Evolutionary conservation across 75 land plant species (phyloP), one percentile per base, ranked within the genome.

Genomic region (Cryptomeria japonica): DNA sequence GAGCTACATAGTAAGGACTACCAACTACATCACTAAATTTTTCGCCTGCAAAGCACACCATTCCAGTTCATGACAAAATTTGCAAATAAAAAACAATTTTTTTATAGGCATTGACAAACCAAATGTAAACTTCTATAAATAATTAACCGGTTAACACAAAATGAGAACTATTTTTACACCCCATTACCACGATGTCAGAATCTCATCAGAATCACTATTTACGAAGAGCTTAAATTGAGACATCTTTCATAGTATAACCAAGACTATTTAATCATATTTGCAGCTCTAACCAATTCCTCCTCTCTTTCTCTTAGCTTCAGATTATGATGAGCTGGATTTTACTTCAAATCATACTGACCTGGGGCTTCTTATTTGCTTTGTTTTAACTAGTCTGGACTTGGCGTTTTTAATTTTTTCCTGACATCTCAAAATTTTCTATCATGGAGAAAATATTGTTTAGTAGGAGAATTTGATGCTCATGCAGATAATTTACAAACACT

Each of bases 1-100:
- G 96, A 28, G 96, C 96, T 53, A 95, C 95, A 85, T 95, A 94
- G 72, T 95, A 95, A 12, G 96, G 95, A 79, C 96, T 95, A 16
- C 96, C 96, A 41, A 95, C 95, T 3, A 95, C 96, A 82, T 95
- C 96, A 55, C 49, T 87, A 55, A 94, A 90, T 58, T 18, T 75
- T 39, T 95, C 91, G 15, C 94, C 96, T 94, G 91, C 39, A 86
- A 89, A 58, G 68, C 15, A 86, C 32, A 44, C 34, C 85, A 78
- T 32, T n/a, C 8, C 70, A 16, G 37, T 36, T 37, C 78, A 39
- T 75, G 15, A 36, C 77, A 75, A 32, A 75, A 75, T 11, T 75
- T 75, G 77, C 15, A 75, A 75, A 75, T 13, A 1, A 22, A 64
- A 64, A 75, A 32, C 37, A 34, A 34, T 11, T 13, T 31, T 70